Conservation (phyloP, 208 protist species). For the Naegleria lovaniensis region DNA sequence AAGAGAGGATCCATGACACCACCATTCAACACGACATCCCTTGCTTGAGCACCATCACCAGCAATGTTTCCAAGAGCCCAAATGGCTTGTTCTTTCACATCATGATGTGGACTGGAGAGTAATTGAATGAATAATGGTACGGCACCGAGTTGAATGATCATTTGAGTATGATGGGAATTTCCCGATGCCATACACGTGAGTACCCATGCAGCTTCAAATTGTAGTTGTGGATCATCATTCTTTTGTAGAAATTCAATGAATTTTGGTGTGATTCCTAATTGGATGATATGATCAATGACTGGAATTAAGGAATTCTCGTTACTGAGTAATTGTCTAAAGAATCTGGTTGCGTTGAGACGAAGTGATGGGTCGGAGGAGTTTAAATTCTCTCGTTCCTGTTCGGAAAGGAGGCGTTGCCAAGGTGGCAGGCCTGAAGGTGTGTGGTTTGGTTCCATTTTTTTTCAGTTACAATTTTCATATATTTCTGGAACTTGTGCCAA, state of each 20-base stretch:
- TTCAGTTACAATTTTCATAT: too few species aligned
- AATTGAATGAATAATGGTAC: conserved; percentile 89
- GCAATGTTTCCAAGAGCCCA: conserved; percentile 98
- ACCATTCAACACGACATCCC: too few species aligned
- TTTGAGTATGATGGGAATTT: conserved; percentile 85
- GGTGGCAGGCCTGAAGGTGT: too few species aligned
- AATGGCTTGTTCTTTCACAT: conserved; percentile 94
- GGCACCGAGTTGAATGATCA: conserved; percentile 77
- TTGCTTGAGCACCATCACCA: too few species aligned
- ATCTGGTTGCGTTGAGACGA: conserved; percentile 61
- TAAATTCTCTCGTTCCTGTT: too few species aligned
- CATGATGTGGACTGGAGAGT: conserved; percentile 65
- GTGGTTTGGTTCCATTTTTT: too few species aligned
- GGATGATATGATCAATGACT: conserved; percentile 89
- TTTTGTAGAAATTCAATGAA: conserved; percentile 81
- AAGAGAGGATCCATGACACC: too few species aligned
- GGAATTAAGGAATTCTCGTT: conserved; percentile 63
- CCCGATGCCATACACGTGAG: conserved; percentile 98
- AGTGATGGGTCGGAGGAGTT: too few species aligned
- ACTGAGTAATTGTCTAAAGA: conserved; percentile 74
- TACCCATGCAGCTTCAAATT: conserved; percentile 98
- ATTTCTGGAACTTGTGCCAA: too few species aligned
- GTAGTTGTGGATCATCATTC: conserved; percentile 56
- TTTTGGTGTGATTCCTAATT: conserved; percentile 80
- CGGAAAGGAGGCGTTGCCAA: too few species aligned